phyloP scores from a whole-genome alignment of 495 filamentous ascomycete species.

The Aeminium ludgeri region DNA sequence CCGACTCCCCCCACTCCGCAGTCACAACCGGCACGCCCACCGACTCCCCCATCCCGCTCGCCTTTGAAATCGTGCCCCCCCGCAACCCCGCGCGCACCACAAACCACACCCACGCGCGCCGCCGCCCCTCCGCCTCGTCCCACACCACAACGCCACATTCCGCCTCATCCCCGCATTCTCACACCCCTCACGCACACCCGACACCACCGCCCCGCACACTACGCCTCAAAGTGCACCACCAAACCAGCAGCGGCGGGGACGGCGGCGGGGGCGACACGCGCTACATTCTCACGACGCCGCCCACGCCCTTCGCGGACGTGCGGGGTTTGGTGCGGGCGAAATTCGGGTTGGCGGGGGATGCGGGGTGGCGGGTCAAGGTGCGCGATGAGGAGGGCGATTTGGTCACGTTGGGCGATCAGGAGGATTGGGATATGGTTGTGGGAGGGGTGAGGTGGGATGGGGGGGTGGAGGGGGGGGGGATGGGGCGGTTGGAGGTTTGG shows the following conservation, averaged over 20 bases:
- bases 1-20: too few species aligned
- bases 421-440: slow-evolving; percentile 82
- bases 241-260: too few species aligned
- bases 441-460: slow-evolving; percentile 47
- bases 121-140: too few species aligned
- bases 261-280: slow-evolving; percentile 81
- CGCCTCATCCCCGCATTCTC: slow-evolving; percentile 18
- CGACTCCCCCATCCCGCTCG: slow-evolving; percentile 52
- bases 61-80: slow-evolving; percentile 67
- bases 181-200: slow-evolving; percentile 20
- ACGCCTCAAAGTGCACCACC: slow-evolving; percentile 83
- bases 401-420: slow-evolving; percentile 93
- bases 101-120: too few species aligned
- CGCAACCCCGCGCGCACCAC: too few species aligned
- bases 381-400: slow-evolving; percentile 60
- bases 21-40: too few species aligned
- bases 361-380: slow-evolving; percentile 74
- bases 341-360: slow-evolving; percentile 50
- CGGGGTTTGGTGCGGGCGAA: slow-evolving; percentile 65
- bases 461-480: slow-evolving; percentile 55
- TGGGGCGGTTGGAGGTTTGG: slow-evolving; percentile 86
- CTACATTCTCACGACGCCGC: slow-evolving; percentile 70
- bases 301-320: slow-evolving; percentile 59
- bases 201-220: slow-evolving; percentile 40
- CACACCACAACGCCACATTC: too few species aligned